Evolutionary conservation across 208 protist species (phyloP).

Genomic region (Leishmania braziliensis): DNA sequence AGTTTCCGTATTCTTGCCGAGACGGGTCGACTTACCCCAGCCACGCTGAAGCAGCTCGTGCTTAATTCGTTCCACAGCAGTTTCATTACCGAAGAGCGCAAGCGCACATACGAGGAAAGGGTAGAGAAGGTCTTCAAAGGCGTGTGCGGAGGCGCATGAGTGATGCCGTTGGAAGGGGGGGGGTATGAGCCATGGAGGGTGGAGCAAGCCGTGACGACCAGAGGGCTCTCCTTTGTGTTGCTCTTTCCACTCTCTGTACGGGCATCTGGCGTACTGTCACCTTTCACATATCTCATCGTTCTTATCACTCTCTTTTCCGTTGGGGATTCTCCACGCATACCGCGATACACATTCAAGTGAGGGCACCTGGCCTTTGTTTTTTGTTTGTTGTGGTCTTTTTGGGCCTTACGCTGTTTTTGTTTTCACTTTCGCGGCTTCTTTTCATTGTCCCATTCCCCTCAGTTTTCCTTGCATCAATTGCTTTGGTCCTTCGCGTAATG

Average conservation of each 20-base stretch:
- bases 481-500: too few species aligned
- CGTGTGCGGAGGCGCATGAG: constrained; percentile 16
- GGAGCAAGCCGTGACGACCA: background rate
- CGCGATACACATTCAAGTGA: background rate
- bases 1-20: constrained; percentile 46
- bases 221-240: background rate
- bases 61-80: constrained; percentile 40
- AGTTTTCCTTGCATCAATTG: too few species aligned
- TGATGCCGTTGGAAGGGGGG: background rate
- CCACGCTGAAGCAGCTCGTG: constrained; percentile 39
- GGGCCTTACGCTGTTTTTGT: too few species aligned
- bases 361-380: background rate
- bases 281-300: background rate
- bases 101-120: constrained; percentile 29
- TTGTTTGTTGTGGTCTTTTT: too few species aligned
- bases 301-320: background rate
- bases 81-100: constrained; percentile 39
- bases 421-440: too few species aligned
- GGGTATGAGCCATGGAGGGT: background rate
- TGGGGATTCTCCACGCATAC: background rate
- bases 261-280: background rate
- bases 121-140: constrained; percentile 33
- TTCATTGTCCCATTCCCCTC: too few species aligned
- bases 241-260: background rate
- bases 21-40: constrained; percentile 28